Evolutionary conservation across 352 stramenopile species (phyloP).

Genomic region (Globisporangium yorkense): DNA sequence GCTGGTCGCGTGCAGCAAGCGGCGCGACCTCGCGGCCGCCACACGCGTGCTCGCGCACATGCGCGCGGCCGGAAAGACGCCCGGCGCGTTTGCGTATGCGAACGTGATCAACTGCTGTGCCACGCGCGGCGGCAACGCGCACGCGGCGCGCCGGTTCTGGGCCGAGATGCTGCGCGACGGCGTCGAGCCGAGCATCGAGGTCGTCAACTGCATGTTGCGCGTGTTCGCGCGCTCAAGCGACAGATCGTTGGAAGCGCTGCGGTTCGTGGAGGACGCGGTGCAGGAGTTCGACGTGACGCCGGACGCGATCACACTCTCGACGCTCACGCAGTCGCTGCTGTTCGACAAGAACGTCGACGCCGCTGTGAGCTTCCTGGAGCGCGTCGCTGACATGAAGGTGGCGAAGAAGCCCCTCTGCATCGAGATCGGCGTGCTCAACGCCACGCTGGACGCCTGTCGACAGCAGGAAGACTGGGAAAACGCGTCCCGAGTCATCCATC

Average conservation of each 20-base stretch:
- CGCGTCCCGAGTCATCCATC: constrained; percentile 10
- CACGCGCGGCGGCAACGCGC: constrained; percentile 24
- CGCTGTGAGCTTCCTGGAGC: constrained; percentile 24
- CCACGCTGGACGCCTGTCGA: constrained; percentile 45
- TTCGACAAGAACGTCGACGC: constrained; percentile 20
- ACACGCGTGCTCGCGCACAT: constrained; percentile 41
- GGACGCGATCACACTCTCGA: constrained; percentile 37
- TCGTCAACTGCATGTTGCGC: constrained; percentile 57
- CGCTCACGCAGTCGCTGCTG: constrained; percentile 39
- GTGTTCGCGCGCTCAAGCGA: constrained; percentile 34
- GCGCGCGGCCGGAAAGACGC: constrained; percentile 17
- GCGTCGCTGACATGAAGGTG: not conserved
- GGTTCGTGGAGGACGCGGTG: constrained; percentile 17
- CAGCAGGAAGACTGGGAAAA: constrained; percentile 33
- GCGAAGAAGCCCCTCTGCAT: not conserved
- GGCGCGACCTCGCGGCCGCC: constrained; percentile 29
- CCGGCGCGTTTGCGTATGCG: constrained; percentile 41
- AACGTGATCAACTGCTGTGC: constrained; percentile 68
- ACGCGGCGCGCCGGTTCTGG: constrained; percentile 34
- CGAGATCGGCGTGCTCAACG: constrained; percentile 21
- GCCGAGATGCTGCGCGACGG: constrained; percentile 30
- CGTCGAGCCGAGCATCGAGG: constrained; percentile 34
- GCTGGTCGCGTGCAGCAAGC: constrained; percentile 59
- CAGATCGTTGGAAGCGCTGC: constrained; percentile 30
- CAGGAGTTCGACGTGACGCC: constrained; percentile 30